Evolutionary conservation across 148 eudicot species (phyloP).

Genomic region (Selenicereus undatus): DNA sequence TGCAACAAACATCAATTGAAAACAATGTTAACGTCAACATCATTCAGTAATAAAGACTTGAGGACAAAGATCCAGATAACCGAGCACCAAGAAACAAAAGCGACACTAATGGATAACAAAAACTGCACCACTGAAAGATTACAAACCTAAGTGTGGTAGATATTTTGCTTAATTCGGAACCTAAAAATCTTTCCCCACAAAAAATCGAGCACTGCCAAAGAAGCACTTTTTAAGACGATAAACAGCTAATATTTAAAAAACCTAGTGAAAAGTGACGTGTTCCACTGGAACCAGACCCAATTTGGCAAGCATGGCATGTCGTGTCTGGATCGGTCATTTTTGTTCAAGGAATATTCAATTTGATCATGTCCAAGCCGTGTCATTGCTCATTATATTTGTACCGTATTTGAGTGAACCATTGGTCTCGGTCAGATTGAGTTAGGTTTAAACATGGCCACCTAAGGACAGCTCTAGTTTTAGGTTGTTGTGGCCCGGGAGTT

Average conservation of each 20-base stretch:
- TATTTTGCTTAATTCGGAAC: neutral
- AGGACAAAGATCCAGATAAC: neutral
- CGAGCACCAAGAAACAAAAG: neutral
- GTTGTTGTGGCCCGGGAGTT: too few species aligned
- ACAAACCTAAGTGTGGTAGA: neutral
- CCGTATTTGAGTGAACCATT: too few species aligned
- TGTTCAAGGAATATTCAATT: too few species aligned
- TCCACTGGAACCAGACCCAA: neutral
- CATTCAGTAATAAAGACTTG: neutral
- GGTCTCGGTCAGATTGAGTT: too few species aligned
- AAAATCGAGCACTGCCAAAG: neutral
- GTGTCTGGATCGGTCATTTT: neutral
- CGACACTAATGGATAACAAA: neutral
- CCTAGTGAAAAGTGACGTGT: neutral
- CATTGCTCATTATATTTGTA: too few species aligned
- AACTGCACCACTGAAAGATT: neutral
- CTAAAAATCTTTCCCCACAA: neutral
- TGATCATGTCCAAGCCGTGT: too few species aligned
- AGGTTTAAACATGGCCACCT: too few species aligned
- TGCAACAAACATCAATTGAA: conserved; percentile 25
- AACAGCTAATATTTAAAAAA: too few species aligned
- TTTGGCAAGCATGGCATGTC: neutral
- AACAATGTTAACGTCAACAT: neutral
- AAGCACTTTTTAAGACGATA: too few species aligned
- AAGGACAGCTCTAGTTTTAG: too few species aligned